Evolutionary conservation across 2,329 filamentous ascomycete genomes (phyloP), one percentile per base, ranked within the genome.

Genomic region (Chaetothyriales sp.): DNA sequence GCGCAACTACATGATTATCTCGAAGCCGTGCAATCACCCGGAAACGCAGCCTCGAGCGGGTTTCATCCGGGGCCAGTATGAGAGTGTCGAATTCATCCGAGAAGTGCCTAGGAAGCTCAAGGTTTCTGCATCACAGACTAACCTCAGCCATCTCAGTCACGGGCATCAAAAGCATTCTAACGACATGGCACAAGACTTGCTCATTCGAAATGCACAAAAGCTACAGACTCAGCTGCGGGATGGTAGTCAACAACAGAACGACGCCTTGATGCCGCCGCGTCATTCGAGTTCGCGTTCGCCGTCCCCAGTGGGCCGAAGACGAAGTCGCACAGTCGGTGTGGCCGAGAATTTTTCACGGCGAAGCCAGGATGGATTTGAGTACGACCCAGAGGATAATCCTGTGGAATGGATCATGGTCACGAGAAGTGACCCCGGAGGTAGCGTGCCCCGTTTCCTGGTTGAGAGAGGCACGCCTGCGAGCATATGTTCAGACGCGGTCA

Each of bases 361-460:
- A n/a, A 44, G 19, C 18, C 53, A 55, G 28, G 46, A 44, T 8
- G 46, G 40, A 15, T 44, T 53, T 18, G 54, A 54, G 22, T 56
- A 69, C n/a, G 72, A 77, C 33, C 68, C 71, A 2, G 78, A 82
- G 57, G 66, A 70, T 7, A 83, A 82, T 58, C 80, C 82, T 0
- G 76, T 95, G 1, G 89, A 95, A 66, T 95, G 89, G 89, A 78
- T 92, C 55, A 95, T 95, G 89, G 80, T 94, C 18, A 94, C 88
- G 1, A 77, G 89, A 47, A 90, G 85, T 65, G 88, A 95, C 61
- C 88, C 89, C 2, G 89, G 89, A 9, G 89, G 89, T 49, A 90
- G 81, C 54, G 89, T 95, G 18, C 89, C 89, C 1, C 78, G 86
- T 13, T 94, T 92, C 69, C 82, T 95, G 76, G 86, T 94, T n/a